Conservation (phyloP, 1,139 yeast species). For the Suhomyces taliae region DNA sequence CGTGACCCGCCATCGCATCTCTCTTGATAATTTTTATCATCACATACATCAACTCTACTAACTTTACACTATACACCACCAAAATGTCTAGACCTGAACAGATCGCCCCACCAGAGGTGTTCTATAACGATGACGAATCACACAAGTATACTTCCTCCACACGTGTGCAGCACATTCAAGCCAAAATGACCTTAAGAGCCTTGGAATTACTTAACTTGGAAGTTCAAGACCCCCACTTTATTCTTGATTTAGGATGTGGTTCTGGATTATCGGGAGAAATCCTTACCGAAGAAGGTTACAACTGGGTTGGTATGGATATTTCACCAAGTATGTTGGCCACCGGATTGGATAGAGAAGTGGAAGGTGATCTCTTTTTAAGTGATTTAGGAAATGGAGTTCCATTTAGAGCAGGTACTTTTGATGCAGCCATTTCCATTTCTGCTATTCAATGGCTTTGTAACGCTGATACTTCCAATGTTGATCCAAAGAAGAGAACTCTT, state of each 20-base stretch:
- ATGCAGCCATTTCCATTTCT: constrained; percentile 93
- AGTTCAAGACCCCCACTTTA: constrained; percentile 62
- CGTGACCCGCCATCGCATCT: constrained; percentile 5
- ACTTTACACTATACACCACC: background rate
- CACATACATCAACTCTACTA: background rate
- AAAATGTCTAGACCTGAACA: constrained; percentile 96
- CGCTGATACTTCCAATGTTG: constrained; percentile 81
- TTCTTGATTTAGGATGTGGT: constrained; percentile 95
- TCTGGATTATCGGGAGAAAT: constrained; percentile 96
- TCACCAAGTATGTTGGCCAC: constrained; percentile 95
- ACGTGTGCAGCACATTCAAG: constrained; percentile 97
- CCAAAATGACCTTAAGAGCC: constrained; percentile 94
- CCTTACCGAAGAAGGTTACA: constrained; percentile 87
- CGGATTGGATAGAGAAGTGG: constrained; percentile 87
- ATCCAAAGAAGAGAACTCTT: constrained; percentile 82
- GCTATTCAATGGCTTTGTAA: constrained; percentile 98
- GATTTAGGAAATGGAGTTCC: constrained; percentile 97
- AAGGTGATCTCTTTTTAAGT: constrained; percentile 86
- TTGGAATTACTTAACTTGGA: constrained; percentile 76
- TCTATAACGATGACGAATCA: constrained; percentile 88
- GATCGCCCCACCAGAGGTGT: constrained; percentile 95
- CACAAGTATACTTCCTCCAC: constrained; percentile 86
- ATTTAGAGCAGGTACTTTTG: constrained; percentile 93
- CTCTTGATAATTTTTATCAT: constrained; percentile 1
- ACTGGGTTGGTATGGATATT: constrained; percentile 97